Conservation (phyloP, 2,329 filamentous ascomycete species). For the Hypoxylon sp. region DNA sequence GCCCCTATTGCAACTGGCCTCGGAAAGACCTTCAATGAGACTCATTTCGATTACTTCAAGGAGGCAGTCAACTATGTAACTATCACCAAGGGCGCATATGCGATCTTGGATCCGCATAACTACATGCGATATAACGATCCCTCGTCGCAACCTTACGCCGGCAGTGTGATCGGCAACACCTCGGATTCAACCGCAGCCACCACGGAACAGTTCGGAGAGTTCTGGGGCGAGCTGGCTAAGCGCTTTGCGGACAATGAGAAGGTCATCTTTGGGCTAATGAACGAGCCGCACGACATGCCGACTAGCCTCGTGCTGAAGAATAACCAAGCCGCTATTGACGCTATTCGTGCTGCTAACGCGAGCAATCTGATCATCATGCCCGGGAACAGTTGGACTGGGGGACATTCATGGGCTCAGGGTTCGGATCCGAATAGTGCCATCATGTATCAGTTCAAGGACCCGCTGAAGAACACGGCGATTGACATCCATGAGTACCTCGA, state of each 20-base stretch:
- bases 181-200: slow-evolving; percentile 60
- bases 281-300: slow-evolving; percentile 65
- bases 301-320: slow-evolving; percentile 60
- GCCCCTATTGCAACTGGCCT: slow-evolving; percentile 61
- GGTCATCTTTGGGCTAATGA: slow-evolving; percentile 66
- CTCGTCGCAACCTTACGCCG: slow-evolving; percentile 61
- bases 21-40: slow-evolving; percentile 64
- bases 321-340: slow-evolving; percentile 62
- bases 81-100: slow-evolving; percentile 60
- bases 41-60: slow-evolving; percentile 61
- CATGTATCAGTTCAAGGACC: slow-evolving; percentile 60
- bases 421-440: slow-evolving; percentile 56
- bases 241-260: slow-evolving; percentile 62
- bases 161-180: slow-evolving; percentile 63
- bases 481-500: slow-evolving; percentile 68
- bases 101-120: slow-evolving; percentile 66
- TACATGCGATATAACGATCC: slow-evolving; percentile 69
- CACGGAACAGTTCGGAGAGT: slow-evolving; percentile 61
- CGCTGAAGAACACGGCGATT: slow-evolving; percentile 62
- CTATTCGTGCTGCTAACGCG: slow-evolving; percentile 59
- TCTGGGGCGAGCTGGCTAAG: slow-evolving; percentile 63
- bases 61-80: slow-evolving; percentile 65
- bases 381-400: slow-evolving; percentile 64
- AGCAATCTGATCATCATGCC: slow-evolving; percentile 63
- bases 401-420: slow-evolving; percentile 60